Percentiles rank a stretch among this genome's conserved stretches.
Evolutionary conservation across 306 rosid genomes (phyloP).

Genomic region (Pterocarpus santalinus): DNA sequence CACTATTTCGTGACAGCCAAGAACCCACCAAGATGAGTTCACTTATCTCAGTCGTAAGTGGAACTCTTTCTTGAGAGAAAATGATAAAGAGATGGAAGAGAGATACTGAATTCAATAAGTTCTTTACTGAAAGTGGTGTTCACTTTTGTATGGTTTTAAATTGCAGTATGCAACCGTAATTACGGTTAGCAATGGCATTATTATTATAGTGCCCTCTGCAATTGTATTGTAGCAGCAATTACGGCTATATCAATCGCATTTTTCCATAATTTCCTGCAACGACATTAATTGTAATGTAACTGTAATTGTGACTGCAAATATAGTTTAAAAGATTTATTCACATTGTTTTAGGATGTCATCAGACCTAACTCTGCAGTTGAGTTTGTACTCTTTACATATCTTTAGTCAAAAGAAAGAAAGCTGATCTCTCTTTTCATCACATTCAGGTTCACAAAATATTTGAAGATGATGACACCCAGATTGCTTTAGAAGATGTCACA

Average conservation of each 20-base stretch:
- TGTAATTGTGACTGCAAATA: no score
- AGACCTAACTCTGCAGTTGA: no score
- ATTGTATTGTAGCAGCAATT: no score
- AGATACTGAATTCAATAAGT: not conserved
- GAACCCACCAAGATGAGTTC: slow-evolving; percentile 69
- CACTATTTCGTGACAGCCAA: slow-evolving; percentile 68
- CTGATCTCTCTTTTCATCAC: slow-evolving; percentile 35
- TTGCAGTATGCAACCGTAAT: no score
- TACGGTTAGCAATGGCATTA: no score
- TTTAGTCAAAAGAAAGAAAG: not conserved
- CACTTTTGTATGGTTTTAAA: no score
- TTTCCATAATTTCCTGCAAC: no score
- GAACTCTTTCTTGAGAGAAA: not conserved
- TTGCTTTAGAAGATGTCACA: slow-evolving; percentile 61
- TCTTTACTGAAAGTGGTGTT: not conserved
- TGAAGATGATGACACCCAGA: slow-evolving; percentile 58
- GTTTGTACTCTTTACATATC: not conserved
- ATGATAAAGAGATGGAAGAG: not conserved
- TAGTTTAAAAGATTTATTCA: no score
- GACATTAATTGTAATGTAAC: no score
- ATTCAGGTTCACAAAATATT: slow-evolving; percentile 68
- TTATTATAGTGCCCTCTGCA: no score
- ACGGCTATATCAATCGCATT: no score
- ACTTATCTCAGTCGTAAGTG: slow-evolving; percentile 69
- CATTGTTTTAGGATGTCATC: no score